Percentiles rank a stretch among this genome's conserved stretches.
These are phyloP conservation scores for Castanea crenata DNA, from an alignment of 306 rosid species.

Conservation along the genomic window DNA sequence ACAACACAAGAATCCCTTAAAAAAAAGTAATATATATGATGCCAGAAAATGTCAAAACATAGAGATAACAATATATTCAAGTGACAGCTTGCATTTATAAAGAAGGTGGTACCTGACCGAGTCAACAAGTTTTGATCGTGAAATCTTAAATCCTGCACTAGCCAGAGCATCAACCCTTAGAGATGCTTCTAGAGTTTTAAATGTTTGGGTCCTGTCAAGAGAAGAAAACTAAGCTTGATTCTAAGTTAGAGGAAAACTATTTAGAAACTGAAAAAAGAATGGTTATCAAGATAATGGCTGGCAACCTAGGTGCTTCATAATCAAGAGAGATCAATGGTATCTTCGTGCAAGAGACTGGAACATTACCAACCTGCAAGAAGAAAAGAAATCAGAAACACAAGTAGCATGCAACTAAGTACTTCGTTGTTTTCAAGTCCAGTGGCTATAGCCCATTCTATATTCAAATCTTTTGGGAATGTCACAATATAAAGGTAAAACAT, in stretches of 20 bases:
- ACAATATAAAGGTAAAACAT: background rate
- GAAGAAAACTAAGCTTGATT: background rate
- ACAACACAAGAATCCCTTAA: background rate
- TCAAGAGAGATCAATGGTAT: conserved; percentile 87
- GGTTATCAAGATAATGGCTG: conserved; percentile 13
- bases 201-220: conserved; percentile 68
- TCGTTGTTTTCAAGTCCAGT: background rate
- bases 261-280: conserved; percentile 6
- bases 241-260: background rate
- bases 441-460: background rate
- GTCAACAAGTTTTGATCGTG: conserved; percentile 89
- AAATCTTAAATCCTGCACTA: conserved; percentile 91
- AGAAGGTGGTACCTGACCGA: conserved; percentile 57
- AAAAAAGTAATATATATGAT: background rate
- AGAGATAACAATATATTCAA: conserved; percentile 2
- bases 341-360: conserved; percentile 66
- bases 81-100: background rate
- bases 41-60: background rate
- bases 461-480: background rate
- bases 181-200: conserved; percentile 78
- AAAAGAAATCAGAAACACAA: background rate
- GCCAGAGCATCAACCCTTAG: conserved; percentile 90
- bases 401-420: background rate
- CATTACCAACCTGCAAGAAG: conserved; percentile 80
- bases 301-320: conserved; percentile 87